phyloP scores from a whole-genome alignment of 2,329 filamentous ascomycete genomes.

The Zymoseptoria crescenta region DNA sequence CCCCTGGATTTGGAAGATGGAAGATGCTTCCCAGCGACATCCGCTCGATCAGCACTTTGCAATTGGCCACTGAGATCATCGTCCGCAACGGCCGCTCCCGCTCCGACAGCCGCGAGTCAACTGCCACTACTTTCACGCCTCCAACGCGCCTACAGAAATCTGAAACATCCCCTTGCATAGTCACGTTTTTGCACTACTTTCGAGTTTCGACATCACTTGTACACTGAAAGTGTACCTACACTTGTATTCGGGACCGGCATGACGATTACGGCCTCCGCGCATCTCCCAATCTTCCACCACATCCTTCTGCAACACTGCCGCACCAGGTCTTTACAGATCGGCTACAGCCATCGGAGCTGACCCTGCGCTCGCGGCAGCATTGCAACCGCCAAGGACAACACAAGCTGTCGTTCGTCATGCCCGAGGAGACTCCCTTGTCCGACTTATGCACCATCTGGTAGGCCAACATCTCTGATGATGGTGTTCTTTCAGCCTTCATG shows the following conservation, averaged over 20 bases:
- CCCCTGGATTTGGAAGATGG: too few species aligned
- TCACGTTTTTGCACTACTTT: neutral
- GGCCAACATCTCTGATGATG: slow-evolving; percentile 11
- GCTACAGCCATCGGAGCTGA: too few species aligned
- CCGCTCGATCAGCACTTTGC: too few species aligned
- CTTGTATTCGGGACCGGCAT: neutral
- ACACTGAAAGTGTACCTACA: neutral
- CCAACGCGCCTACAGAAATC: neutral
- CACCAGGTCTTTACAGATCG: too few species aligned
- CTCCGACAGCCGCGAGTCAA: neutral
- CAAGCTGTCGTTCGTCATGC: slow-evolving; percentile 1
- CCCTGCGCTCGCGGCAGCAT: neutral
- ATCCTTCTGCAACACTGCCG: neutral
- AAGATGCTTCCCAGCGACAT: too few species aligned
- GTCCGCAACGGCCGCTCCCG: neutral
- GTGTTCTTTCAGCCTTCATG: slow-evolving; percentile 1
- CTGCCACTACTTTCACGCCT: neutral
- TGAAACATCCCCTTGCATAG: neutral
- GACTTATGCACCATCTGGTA: slow-evolving; percentile 43
- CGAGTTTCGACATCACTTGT: neutral
- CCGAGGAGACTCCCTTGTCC: slow-evolving; percentile 24
- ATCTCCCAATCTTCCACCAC: neutral
- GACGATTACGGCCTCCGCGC: neutral
- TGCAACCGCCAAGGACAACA: neutral
- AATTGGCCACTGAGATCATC: neutral